These are phyloP conservation scores for Setaria viridis DNA, from an alignment of 202 grass and related monocot species.

Conservation along the genomic window DNA sequence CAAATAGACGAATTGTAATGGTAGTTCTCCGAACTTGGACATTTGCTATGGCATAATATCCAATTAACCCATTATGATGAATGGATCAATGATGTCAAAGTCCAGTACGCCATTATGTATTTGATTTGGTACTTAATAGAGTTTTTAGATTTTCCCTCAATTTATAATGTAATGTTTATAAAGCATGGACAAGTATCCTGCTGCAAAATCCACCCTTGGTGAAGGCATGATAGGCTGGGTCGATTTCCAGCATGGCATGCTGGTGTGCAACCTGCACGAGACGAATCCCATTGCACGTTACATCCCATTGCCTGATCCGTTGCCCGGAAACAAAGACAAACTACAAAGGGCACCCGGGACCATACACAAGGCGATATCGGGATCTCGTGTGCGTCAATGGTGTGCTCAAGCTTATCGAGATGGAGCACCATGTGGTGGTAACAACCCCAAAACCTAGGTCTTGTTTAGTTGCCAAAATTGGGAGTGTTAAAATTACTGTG, in stretches of 20 bases:
- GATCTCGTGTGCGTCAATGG: background rate
- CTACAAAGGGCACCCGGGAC: too few relatives aligned
- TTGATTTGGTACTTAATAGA: too few relatives aligned
- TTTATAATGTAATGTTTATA: too few relatives aligned
- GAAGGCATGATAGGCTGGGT: slow-evolving; percentile 3
- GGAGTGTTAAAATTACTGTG: too few relatives aligned
- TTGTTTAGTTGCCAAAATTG: too few relatives aligned
- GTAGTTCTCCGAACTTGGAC: too few relatives aligned
- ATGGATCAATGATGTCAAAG: too few relatives aligned
- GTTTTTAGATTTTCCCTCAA: too few relatives aligned
- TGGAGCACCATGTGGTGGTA: background rate
- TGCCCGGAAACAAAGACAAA: slow-evolving; percentile 6
- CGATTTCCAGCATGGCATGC: background rate
- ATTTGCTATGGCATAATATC: too few relatives aligned
- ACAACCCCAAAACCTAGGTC: background rate
- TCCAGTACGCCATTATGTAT: too few relatives aligned
- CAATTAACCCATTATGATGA: too few relatives aligned
- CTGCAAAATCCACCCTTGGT: background rate
- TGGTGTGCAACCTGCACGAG: background rate
- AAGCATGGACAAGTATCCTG: background rate
- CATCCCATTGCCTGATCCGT: slow-evolving; percentile 22
- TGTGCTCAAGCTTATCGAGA: background rate
- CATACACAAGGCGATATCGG: background rate
- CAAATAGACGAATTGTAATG: too few relatives aligned
- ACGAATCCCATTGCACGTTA: background rate